Base-by-base conservation (phyloP, 805 yeast species). In the Lachancea kluyveri region DNA sequence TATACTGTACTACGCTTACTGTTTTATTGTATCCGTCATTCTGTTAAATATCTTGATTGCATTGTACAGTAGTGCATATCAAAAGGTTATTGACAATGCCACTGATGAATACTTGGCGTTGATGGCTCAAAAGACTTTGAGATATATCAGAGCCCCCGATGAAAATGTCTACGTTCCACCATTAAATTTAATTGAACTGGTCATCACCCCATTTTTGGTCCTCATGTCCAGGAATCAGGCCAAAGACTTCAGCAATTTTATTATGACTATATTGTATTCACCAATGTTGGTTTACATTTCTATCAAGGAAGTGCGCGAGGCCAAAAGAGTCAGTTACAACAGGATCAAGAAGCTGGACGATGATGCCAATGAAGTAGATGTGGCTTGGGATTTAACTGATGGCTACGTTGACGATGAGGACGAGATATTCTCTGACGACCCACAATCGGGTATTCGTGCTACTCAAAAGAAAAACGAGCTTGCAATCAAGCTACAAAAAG, bases 91-190 rank as follows among this genome's bases (percentile, higher is more conserved):
- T 30, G 90, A 74, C 28, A 83, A 85, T 61, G 86, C 95, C 1
- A 74, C 79, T 12, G 85, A 82, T 50, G 95, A 86, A 54, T 86
- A 79, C 51, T 70, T 85, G 64, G 94, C 94, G 0, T 68, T 84
- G 33, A 82, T 82, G 43, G 83, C 95, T 4, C 81, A 81, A 40
- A 84, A 86, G 64, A 84, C 94, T 1, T 67, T 86, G 45, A 68
- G 88, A 40, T 86, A 81, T 52, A 76, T 85, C 32, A 68, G 95
- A 45, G 95, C 95, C 0, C 95, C 95, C 0, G 95, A 86, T 60
- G 79, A 76, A 36, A 76, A 81, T 49, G 81, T 85, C 24, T 86
- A 74, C 52, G 87, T 84, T 16, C 90, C 95, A 4, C 95, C 95
- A 4, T 68, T 84, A 42, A 86, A 86, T 53, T 54, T 86, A 43